Conservation (phyloP, 805 yeast genomes). For the Yueomyces sp. region DNA sequence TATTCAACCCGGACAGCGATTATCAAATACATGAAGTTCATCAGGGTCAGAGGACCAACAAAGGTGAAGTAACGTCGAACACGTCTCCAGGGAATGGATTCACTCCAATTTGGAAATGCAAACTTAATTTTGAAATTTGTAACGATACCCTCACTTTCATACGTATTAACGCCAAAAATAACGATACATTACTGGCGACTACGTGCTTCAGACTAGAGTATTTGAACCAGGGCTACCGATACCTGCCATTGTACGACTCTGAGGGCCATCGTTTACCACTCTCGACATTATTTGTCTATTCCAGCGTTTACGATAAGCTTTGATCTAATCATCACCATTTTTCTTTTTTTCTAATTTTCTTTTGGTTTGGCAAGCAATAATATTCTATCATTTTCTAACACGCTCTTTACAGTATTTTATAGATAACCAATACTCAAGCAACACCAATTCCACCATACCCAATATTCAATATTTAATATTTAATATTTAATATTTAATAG, state of each 20-base stretch:
- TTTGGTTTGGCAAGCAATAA: too few species aligned
- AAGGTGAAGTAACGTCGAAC: conserved; percentile 12
- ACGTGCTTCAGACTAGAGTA: conserved; percentile 47
- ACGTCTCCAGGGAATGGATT: conserved; percentile 59
- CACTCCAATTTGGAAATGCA: conserved; percentile 71
- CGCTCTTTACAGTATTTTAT: too few species aligned
- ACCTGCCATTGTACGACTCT: conserved; percentile 59
- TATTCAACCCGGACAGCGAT: conserved; percentile 9
- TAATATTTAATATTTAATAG: too few species aligned
- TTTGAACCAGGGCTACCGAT: conserved; percentile 69
- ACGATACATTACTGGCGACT: conserved; percentile 37
- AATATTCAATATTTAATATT: too few species aligned
- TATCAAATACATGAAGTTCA: conserved; percentile 10
- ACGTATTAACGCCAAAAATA: conserved; percentile 36
- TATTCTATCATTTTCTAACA: too few species aligned
- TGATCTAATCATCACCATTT: too few species aligned
- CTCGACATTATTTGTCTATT: conserved; percentile 38
- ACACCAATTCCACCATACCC: too few species aligned
- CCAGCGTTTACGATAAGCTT: neutral
- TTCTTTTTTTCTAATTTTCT: too few species aligned
- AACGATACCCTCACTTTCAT: conserved; percentile 39
- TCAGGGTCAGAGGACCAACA: conserved; percentile 12
- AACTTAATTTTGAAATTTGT: conserved; percentile 29
- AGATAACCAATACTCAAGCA: too few species aligned
- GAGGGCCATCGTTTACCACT: conserved; percentile 69